Base-by-base conservation (phyloP, 2,329 filamentous ascomycete genomes). In the Mollisia scopiformis region DNA sequence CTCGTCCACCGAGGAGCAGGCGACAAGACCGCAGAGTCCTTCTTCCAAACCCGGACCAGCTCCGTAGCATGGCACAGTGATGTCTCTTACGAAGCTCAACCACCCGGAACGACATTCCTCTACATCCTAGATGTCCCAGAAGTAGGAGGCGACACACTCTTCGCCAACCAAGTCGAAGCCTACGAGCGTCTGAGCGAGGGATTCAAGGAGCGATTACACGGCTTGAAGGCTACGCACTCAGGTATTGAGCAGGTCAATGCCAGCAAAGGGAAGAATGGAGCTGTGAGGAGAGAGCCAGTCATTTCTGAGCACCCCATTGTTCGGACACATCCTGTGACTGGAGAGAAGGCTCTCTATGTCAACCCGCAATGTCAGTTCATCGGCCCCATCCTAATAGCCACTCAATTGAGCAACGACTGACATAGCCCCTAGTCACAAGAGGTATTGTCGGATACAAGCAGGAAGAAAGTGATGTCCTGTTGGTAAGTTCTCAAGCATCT, bases 1-100 rank as follows among this genome's bases (percentile, higher is more conserved):
- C 53, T 55, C 35, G 53, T 55, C 10, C 53, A 55, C 13, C 21
- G 53, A 6, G 53, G 37, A 7, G 53, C 53, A 2, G 53, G 53
- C 4, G 53, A 55, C 16, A 8, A 28, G 4, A 14, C 31, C 2
- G 14, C 39, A 1, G 4, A 19, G 3, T 3, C 6, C 13, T 55
- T 55, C n/a, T 19, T 55, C 16, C 11, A 6, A 21, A 55, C 16
- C 13, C 35, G 37, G 3, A 55, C 16, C 23, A 28, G 10, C 2
- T 43, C 53, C 6, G 37, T 55, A 5, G 53, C 5, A 6, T 55
- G 53, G 53, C 53, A 55, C 37, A 31, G 37, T 21, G 53, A 55
- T 55, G 6, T 11, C 4, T 55, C 53, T 6, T 57, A 14, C 21
- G 54, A 57, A 28, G 28, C 13, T 2, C 54, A 57, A 14, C 43